A percentile compares a stretch with the other conserved stretches of the same genome.
Evolutionary conservation across 805 yeast genomes (phyloP).

Genomic region (Middelhovenomyces tepae): DNA sequence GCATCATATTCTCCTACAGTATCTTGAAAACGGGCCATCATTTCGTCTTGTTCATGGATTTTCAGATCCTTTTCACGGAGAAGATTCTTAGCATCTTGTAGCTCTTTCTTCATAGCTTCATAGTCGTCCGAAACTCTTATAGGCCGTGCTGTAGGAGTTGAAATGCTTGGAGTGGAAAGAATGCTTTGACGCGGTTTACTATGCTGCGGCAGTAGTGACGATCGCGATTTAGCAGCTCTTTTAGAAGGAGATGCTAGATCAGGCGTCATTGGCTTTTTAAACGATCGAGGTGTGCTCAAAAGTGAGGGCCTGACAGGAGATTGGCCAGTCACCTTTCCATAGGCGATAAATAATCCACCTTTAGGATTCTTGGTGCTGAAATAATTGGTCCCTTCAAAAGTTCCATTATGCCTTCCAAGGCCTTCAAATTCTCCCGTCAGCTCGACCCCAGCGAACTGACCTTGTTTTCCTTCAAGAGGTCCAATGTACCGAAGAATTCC

Average conservation of each 20-base stretch:
- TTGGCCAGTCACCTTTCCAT: slow-evolving; percentile 33
- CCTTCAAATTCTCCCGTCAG: slow-evolving; percentile 53
- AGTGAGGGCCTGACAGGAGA: slow-evolving; percentile 12
- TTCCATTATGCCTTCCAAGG: slow-evolving; percentile 83
- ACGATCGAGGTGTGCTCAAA: slow-evolving; percentile 10
- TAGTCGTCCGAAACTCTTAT: too few species aligned
- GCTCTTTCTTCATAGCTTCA: slow-evolving; percentile 14
- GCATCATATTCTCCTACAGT: slow-evolving; percentile 42
- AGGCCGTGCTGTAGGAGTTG: neutral
- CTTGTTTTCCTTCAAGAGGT: slow-evolving; percentile 58
- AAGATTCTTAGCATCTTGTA: slow-evolving; percentile 14
- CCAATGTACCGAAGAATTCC: slow-evolving; percentile 71
- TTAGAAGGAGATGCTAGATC: neutral
- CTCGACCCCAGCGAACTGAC: slow-evolving; percentile 83
- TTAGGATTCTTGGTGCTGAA: slow-evolving; percentile 55
- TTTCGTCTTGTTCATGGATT: slow-evolving; percentile 36
- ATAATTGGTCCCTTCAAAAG: slow-evolving; percentile 59
- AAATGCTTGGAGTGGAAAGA: neutral
- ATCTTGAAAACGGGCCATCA: slow-evolving; percentile 39
- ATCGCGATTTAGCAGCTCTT: neutral
- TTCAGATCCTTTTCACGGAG: slow-evolving; percentile 22
- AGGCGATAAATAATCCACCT: slow-evolving; percentile 65
- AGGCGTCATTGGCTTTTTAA: slow-evolving; percentile 5
- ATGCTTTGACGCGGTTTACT: neutral
- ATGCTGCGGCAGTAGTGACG: neutral